These are phyloP conservation scores for Mucor irregularis DNA, from an alignment of 371 early-diverging fungal genomes.

Conservation along the genomic window DNA sequence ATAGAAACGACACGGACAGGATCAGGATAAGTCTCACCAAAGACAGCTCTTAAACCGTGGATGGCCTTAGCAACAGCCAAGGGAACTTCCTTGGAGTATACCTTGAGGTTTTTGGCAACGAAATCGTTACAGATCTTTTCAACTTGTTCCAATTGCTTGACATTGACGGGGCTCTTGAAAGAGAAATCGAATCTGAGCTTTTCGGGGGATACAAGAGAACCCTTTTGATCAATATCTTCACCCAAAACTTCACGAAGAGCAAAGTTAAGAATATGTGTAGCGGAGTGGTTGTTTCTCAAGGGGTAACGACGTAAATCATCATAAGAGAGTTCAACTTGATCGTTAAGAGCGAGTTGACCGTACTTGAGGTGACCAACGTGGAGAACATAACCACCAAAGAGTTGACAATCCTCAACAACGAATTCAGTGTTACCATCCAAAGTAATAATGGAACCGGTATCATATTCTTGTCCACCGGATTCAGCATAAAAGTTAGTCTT, in stretches of 20 bases:
- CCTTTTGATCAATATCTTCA: constrained; percentile 90
- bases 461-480: constrained; percentile 98
- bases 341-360: constrained; percentile 73
- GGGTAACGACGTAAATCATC: constrained; percentile 91
- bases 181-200: constrained; percentile 98
- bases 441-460: constrained; percentile 90
- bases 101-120: constrained; percentile 73
- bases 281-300: constrained; percentile 97
- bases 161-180: constrained; percentile 74
- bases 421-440: constrained; percentile 86
- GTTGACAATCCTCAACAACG: constrained; percentile 94
- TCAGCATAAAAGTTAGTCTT: constrained; percentile 99
- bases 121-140: constrained; percentile 85
- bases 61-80: constrained; percentile 82
- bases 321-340: constrained; percentile 76
- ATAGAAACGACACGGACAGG: constrained; percentile 95
- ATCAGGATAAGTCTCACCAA: constrained; percentile 97
- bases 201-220: constrained; percentile 97
- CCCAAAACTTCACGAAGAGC: constrained; percentile 86
- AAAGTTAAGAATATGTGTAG: constrained; percentile 97
- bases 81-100: constrained; percentile 88
- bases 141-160: constrained; percentile 80
- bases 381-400: constrained; percentile 95
- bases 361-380: constrained; percentile 95
- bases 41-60: constrained; percentile 91